Conservation (phyloP, 2,329 filamentous ascomycete genomes). For the Biscogniauxia mediterranea region DNA sequence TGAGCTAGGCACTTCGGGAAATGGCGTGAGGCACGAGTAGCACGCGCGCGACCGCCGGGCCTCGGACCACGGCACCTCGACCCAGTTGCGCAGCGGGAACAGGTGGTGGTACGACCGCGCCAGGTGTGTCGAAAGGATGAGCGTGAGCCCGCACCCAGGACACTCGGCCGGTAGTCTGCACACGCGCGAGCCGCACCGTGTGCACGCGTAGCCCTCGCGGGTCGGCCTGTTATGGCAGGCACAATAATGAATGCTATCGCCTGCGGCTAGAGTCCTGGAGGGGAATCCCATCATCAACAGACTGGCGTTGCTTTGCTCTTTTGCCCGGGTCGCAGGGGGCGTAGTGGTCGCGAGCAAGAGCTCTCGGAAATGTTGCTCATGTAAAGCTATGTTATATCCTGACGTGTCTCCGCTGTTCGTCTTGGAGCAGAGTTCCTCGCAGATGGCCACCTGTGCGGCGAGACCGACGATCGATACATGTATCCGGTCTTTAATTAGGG, state of each 20-base stretch:
- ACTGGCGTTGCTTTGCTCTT: slow-evolving; percentile 56
- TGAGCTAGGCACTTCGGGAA: slow-evolving; percentile 52
- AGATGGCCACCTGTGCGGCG: slow-evolving; percentile 88
- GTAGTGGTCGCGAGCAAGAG: slow-evolving; percentile 87
- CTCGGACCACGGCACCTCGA: slow-evolving; percentile 79
- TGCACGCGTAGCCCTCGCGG: slow-evolving; percentile 86
- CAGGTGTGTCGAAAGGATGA: slow-evolving; percentile 91
- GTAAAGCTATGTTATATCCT: slow-evolving; percentile 79
- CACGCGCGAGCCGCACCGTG: slow-evolving; percentile 83
- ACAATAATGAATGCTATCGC: slow-evolving; percentile 69
- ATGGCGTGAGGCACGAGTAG: slow-evolving; percentile 72
- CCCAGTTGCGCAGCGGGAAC: slow-evolving; percentile 87
- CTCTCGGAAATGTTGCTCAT: slow-evolving; percentile 85
- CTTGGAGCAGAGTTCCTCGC: slow-evolving; percentile 79
- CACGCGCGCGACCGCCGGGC: slow-evolving; percentile 65
- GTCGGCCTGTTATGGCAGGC: slow-evolving; percentile 85
- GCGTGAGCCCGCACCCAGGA: slow-evolving; percentile 83
- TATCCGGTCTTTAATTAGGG: slow-evolving; percentile 78
- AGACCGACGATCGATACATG: slow-evolving; percentile 87
- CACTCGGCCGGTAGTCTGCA: slow-evolving; percentile 89
- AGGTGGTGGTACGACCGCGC: slow-evolving; percentile 92
- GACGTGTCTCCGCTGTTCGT: slow-evolving; percentile 80
- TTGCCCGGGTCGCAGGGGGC: slow-evolving; percentile 75
- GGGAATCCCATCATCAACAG: slow-evolving; percentile 99
- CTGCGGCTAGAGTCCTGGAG: slow-evolving; percentile 72